These are phyloP conservation scores for Plenodomus tracheiphilus DNA, from an alignment of 2,329 filamentous ascomycete species.

Conservation along the genomic window DNA sequence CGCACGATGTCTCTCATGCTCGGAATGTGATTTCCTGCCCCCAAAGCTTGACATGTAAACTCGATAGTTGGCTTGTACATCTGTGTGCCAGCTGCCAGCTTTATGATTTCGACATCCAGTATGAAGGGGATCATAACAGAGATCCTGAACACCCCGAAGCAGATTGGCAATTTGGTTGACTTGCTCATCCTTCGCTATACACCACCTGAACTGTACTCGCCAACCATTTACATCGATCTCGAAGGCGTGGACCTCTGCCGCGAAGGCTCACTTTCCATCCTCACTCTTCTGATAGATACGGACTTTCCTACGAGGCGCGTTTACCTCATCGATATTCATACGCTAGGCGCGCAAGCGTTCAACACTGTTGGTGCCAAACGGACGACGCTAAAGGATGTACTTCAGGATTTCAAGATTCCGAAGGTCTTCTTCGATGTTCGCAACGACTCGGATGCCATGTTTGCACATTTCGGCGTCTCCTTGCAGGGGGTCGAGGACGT, in stretches of 20 bases:
- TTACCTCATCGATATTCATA: conserved; percentile 35
- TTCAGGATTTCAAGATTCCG: conserved; percentile 27
- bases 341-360: conserved; percentile 28
- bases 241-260: conserved; percentile 32
- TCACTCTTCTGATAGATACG: conserved; percentile 22
- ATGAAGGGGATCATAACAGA: no score
- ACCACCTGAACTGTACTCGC: no score
- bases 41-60: no score
- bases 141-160: no score
- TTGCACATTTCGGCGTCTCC: conserved; percentile 12
- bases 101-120: no score
- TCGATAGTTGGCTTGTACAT: no score
- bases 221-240: conserved; percentile 24
- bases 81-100: no score
- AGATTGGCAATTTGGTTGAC: no score
- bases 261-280: conserved; percentile 27
- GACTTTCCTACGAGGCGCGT: conserved; percentile 3
- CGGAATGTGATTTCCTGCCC: no score
- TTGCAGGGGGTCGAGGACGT: conserved; percentile 6
- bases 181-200: no score
- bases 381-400: conserved; percentile 7
- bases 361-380: conserved; percentile 7
- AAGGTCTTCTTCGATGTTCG: conserved; percentile 37
- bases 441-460: conserved; percentile 32
- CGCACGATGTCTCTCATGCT: no score